phyloP scores from a whole-genome alignment of 1,284 basidiomycete genomes.

The Trametes versicolor region DNA sequence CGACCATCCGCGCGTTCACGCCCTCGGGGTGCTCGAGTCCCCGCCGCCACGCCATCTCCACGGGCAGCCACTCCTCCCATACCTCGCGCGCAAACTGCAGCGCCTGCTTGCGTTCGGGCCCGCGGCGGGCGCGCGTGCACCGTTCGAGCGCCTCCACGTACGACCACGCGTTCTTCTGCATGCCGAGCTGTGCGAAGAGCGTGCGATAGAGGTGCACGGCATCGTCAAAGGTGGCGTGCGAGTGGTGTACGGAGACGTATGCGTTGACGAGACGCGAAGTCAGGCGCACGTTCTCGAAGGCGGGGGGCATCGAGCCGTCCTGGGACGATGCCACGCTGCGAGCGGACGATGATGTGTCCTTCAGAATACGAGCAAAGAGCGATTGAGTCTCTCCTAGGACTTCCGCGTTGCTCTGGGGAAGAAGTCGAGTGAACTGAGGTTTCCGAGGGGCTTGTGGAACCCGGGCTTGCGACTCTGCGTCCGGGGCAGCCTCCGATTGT shows the following conservation, averaged over 20 bases:
- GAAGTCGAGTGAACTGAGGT: slow-evolving; percentile 60
- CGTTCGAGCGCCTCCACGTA: slow-evolving; percentile 77
- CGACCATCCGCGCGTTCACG: slow-evolving; percentile 63
- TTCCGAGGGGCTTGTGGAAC: slow-evolving; percentile 9
- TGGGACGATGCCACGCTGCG: slow-evolving; percentile 3
- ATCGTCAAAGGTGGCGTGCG: slow-evolving; percentile 63
- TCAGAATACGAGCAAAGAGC: slow-evolving; percentile 76
- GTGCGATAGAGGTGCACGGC: slow-evolving; percentile 58
- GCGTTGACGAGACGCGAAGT: slow-evolving; percentile 80
- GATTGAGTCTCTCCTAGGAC: slow-evolving; percentile 77
- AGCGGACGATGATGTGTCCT: slow-evolving; percentile 50
- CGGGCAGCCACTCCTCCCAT: slow-evolving; percentile 64
- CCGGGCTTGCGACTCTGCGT: not conserved
- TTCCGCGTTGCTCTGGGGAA: slow-evolving; percentile 81
- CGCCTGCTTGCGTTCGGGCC: slow-evolving; percentile 57
- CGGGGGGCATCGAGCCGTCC: slow-evolving; percentile 36
- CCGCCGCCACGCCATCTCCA: slow-evolving; percentile 50
- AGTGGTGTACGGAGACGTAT: slow-evolving; percentile 83
- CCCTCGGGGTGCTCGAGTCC: slow-evolving; percentile 30
- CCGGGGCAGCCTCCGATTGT: not conserved
- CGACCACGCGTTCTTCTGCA: slow-evolving; percentile 61
- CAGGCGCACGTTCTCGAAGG: slow-evolving; percentile 68
- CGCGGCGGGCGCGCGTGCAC: slow-evolving; percentile 58
- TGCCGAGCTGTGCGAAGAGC: slow-evolving; percentile 55
- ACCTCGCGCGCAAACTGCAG: slow-evolving; percentile 62